These are phyloP conservation scores for Trifolium dubium DNA, from an alignment of 306 rosid genomes.

Conservation along the genomic window DNA sequence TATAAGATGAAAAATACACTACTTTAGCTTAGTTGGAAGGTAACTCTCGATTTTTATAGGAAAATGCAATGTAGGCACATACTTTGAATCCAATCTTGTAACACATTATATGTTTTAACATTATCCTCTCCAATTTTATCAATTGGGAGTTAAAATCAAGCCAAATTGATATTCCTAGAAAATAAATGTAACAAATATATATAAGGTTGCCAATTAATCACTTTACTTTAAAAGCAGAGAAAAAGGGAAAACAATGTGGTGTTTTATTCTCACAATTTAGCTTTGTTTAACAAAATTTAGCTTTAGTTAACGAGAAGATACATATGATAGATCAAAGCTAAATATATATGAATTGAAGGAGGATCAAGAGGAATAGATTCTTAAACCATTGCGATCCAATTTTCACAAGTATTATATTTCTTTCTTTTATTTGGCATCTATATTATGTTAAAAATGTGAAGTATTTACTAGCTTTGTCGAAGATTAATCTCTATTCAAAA, in stretches of 20 bases:
- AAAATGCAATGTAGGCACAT: neutral
- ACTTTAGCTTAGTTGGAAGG: too few relatives aligned
- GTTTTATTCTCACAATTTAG: constrained; percentile 35
- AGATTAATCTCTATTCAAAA: neutral
- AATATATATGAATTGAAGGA: neutral
- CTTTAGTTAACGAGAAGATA: constrained; percentile 6
- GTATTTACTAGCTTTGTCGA: neutral
- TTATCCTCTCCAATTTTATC: neutral
- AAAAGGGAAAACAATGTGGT: constrained; percentile 31
- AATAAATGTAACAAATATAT: neutral
- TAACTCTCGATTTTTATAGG: neutral
- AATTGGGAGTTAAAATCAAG: neutral
- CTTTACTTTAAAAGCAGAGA: constrained; percentile 5
- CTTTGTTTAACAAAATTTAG: constrained; percentile 15
- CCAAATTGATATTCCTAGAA: neutral
- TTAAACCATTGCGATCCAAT: neutral
- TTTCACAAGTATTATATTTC: too few relatives aligned
- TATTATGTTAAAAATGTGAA: neutral
- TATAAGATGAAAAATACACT: too few relatives aligned
- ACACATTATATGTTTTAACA: neutral
- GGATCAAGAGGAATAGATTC: constrained; percentile 38
- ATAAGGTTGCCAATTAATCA: constrained; percentile 3
- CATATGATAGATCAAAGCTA: constrained; percentile 27
- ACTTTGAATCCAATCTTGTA: neutral
- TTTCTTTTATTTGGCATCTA: too few relatives aligned